A percentile compares a stretch with the other conserved stretches of the same genome.
Evolutionary conservation across 306 rosid genomes (phyloP).

Genomic region (Vicia faba): DNA sequence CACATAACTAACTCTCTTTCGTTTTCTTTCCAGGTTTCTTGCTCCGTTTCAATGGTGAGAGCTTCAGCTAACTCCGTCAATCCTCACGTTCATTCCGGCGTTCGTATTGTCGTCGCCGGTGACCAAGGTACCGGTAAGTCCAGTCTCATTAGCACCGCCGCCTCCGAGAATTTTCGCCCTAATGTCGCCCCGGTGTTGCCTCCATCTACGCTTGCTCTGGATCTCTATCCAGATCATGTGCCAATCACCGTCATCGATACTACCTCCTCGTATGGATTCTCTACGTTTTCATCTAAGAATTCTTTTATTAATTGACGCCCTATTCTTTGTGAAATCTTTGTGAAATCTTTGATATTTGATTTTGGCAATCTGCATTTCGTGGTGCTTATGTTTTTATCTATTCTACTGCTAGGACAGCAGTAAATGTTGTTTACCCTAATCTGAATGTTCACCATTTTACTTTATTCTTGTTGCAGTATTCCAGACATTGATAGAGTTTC

Average conservation of each 20-base stretch:
- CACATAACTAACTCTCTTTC: background rate
- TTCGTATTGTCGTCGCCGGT: conserved; percentile 93
- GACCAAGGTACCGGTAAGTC: conserved; percentile 91
- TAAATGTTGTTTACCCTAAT: conserved; percentile 8
- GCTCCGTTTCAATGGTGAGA: conserved; percentile 60
- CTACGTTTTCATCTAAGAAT: background rate
- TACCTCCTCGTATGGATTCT: conserved; percentile 66
- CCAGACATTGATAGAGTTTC: conserved; percentile 84
- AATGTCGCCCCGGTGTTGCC: conserved; percentile 84
- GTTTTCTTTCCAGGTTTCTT: background rate
- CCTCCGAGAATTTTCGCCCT: conserved; percentile 72
- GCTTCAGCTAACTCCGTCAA: conserved; percentile 54
- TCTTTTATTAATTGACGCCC: background rate
- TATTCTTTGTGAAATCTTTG: background rate
- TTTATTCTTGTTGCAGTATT: conserved; percentile 49
- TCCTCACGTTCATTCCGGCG: conserved; percentile 58
- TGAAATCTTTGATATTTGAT: conserved; percentile 5
- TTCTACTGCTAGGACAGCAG: no score
- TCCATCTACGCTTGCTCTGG: conserved; percentile 83
- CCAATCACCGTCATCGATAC: conserved; percentile 91
- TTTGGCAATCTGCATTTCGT: no score
- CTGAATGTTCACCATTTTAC: background rate
- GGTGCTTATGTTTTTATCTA: no score
- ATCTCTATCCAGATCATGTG: conserved; percentile 86
- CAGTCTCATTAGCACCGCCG: conserved; percentile 85